Conservation (phyloP, 2,329 filamentous ascomycete genomes). For the Fusarium sp. region DNA sequence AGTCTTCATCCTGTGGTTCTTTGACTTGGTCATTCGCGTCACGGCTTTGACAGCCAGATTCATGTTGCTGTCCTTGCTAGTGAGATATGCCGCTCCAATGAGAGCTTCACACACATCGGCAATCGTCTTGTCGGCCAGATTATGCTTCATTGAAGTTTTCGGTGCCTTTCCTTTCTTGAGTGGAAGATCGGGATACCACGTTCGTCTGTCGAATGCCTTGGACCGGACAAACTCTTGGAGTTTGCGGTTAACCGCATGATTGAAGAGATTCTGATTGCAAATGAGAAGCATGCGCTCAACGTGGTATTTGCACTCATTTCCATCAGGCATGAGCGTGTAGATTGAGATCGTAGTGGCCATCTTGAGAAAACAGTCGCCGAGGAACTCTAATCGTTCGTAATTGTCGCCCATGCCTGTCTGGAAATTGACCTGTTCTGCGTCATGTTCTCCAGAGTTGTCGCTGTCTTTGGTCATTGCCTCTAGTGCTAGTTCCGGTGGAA, state of each 20-base stretch:
- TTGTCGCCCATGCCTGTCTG: slow-evolving; percentile 91
- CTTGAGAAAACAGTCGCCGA: slow-evolving; percentile 94
- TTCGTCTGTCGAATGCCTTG: slow-evolving; percentile 80
- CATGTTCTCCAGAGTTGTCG: slow-evolving; percentile 81
- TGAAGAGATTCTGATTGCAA: slow-evolving; percentile 90
- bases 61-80: slow-evolving; percentile 54
- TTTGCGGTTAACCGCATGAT: slow-evolving; percentile 73
- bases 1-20: slow-evolving; percentile 72
- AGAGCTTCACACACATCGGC: slow-evolving; percentile 95
- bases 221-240: slow-evolving; percentile 82
- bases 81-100: slow-evolving; percentile 83
- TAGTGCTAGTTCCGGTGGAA: slow-evolving; percentile 76
- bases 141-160: slow-evolving; percentile 62
- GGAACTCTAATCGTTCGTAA: slow-evolving; percentile 92
- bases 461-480: slow-evolving; percentile 95
- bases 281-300: slow-evolving; percentile 90
- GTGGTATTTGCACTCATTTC: slow-evolving; percentile 87
- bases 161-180: slow-evolving; percentile 76
- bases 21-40: slow-evolving; percentile 73
- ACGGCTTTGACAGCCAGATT: slow-evolving; percentile 71
- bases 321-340: slow-evolving; percentile 78
- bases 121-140: slow-evolving; percentile 85
- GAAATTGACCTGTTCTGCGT: slow-evolving; percentile 73
- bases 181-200: slow-evolving; percentile 87
- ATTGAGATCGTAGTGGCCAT: slow-evolving; percentile 93